Percentiles rank a stretch among this genome's conserved stretches.
Conservation (phyloP, 805 yeast species). For the Nakazawaea pomicola region DNA sequence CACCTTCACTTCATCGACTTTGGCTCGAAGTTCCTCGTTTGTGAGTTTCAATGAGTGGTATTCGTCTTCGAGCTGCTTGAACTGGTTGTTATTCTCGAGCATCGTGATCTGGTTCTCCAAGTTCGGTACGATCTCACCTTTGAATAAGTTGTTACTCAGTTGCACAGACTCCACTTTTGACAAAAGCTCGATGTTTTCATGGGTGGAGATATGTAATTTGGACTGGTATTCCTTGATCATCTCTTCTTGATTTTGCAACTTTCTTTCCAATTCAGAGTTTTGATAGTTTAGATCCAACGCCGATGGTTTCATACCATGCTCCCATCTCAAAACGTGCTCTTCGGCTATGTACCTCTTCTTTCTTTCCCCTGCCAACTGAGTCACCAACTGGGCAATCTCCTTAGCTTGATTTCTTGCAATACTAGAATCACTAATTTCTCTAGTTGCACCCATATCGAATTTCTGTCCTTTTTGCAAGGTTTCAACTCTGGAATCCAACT, state of each 20-base stretch:
- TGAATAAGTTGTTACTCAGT: conserved; percentile 36
- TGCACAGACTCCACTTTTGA: conserved; percentile 34
- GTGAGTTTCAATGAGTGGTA: conserved; percentile 25
- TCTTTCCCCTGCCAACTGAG: conserved; percentile 59
- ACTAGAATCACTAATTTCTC: conserved; percentile 18
- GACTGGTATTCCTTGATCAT: conserved; percentile 40
- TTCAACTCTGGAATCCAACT: conserved; percentile 43
- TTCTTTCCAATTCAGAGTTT: conserved; percentile 46
- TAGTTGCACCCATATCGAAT: too few species aligned
- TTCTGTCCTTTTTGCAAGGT: conserved; percentile 1
- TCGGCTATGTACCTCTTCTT: conserved; percentile 64
- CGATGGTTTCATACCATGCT: conserved; percentile 48
- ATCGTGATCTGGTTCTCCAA: conserved; percentile 37
- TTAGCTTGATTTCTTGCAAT: conserved; percentile 33
- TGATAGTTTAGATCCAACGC: conserved; percentile 52
- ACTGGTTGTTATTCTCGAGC: conserved; percentile 22
- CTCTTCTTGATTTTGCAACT: conserved; percentile 44
- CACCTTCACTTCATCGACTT: conserved; percentile 16
- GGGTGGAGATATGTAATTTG: conserved; percentile 34
- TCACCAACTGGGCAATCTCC: conserved; percentile 48
- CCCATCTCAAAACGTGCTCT: conserved; percentile 56
- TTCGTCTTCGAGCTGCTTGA: conserved; percentile 20
- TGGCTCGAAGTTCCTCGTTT: conserved; percentile 23
- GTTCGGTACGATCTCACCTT: conserved; percentile 38
- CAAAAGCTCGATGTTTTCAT: conserved; percentile 31